Percentiles rank a stretch among this genome's conserved stretches.
These are phyloP conservation scores for Claviceps lovelessii DNA, from an alignment of 2,329 filamentous ascomycete genomes.

Conservation along the genomic window DNA sequence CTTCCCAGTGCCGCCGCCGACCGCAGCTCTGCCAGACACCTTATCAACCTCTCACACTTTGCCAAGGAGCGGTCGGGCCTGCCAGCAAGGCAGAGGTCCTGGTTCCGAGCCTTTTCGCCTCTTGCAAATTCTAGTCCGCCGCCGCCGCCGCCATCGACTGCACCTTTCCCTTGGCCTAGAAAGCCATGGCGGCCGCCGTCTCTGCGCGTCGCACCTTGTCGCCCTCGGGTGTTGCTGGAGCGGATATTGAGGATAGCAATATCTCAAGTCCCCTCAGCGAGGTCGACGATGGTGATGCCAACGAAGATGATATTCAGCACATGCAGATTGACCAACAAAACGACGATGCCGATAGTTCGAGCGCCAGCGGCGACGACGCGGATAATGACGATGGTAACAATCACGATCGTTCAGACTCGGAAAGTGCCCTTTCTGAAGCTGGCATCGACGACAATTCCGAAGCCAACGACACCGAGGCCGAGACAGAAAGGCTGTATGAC, in stretches of 20 bases:
- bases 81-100: neutral
- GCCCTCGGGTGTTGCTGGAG: slow-evolving; percentile 21
- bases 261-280: slow-evolving; percentile 88
- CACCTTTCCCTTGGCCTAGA: slow-evolving; percentile 5
- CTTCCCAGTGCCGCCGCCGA: neutral
- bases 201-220: slow-evolving; percentile 35
- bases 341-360: slow-evolving; percentile 17
- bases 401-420: slow-evolving; percentile 28
- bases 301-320: slow-evolving; percentile 53
- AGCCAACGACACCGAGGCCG: slow-evolving; percentile 64
- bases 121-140: neutral
- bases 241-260: slow-evolving; percentile 49
- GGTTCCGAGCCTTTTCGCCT: neutral
- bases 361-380: slow-evolving; percentile 13
- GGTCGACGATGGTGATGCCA: slow-evolving; percentile 64
- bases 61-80: neutral
- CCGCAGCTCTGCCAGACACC: neutral
- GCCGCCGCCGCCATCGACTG: slow-evolving; percentile 6
- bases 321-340: slow-evolving; percentile 30
- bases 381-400: slow-evolving; percentile 8
- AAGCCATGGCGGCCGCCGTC: slow-evolving; percentile 38
- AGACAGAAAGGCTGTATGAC: slow-evolving; percentile 83
- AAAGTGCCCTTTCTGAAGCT: slow-evolving; percentile 43
- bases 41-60: neutral
- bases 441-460: slow-evolving; percentile 26